Base-by-base conservation (phyloP, 495 filamentous ascomycete genomes). In the Penicillium verhagenii region DNA sequence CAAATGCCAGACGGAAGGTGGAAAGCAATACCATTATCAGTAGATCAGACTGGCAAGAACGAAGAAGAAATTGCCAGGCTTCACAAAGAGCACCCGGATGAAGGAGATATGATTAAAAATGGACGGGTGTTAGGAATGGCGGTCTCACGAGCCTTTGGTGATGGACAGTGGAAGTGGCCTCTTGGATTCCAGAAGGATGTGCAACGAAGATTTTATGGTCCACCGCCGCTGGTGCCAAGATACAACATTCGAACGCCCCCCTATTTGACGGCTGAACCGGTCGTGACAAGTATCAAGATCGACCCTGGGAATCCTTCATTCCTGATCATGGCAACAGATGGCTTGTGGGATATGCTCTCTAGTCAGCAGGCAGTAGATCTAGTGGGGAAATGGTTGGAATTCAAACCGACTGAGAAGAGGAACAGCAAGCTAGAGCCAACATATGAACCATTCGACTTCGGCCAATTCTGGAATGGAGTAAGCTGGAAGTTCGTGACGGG, bases 201-300 rank as follows among this genome's bases (percentile, higher is more conserved):
- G 25, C 54, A 74, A n/a, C 29, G 61, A 3, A 56, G 70, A 16
- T 86, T 81, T 59, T 76, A 73, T 56, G 79, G 76, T 4, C 71
- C 72, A 4, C 29, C 67, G n/a, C 74, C 73, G 1, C 63, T 75
- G 16, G 69, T 64, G 16, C 68, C 75, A 16, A 52, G 49, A 29
- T 68, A 68, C 25, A 40, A 64, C 4, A 58, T 75, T 28, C 67
- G 58, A 40, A 82, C 82, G 0, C 84, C 85, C 20, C 86, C 85
- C 1, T 89, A 88, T 66, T 61, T 87, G 28, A 87, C 82, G 1
- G 85, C 86, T 3, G 75, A 83, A 66, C 86, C 86, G 1, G 80
- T 81, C 6, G 74, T 89, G 31, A 83, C 78, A 0, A 82, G 78
- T 28, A 81, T 73, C 0, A 66, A 70, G 53, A 71, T 89, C 21